These are phyloP conservation scores for Hyaloraphidium curvatum DNA, from an alignment of 192 early-diverging fungal genomes.

Conservation along the genomic window DNA sequence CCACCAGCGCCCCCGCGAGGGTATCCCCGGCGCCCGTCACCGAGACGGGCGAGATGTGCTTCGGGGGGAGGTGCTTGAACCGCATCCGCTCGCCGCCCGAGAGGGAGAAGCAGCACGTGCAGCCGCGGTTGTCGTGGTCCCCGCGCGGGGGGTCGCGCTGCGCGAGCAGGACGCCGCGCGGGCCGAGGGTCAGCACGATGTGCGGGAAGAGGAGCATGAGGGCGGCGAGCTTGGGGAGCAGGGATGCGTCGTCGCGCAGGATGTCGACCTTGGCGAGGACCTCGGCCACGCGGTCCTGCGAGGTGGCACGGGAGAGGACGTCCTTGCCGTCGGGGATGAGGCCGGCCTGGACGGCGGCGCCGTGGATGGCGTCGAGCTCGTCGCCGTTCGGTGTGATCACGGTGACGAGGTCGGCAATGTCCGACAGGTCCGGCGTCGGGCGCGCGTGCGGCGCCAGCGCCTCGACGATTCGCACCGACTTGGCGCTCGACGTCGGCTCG, in stretches of 20 bases:
- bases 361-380: neutral
- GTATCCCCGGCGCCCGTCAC: slow-evolving; percentile 13
- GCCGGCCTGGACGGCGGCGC: too few species aligned
- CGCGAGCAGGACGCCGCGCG: neutral
- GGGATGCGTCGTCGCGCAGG: too few species aligned
- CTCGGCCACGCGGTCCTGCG: neutral
- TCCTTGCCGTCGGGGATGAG: too few species aligned
- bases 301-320: neutral
- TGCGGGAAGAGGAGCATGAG: neutral
- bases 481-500: slow-evolving; percentile 82
- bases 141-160: slow-evolving; percentile 1
- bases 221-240: neutral
- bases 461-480: slow-evolving; percentile 36
- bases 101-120: neutral
- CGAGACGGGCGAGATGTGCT: neutral
- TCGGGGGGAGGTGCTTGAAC: neutral
- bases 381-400: neutral
- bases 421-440: neutral
- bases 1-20: slow-evolving; percentile 5
- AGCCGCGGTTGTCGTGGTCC: slow-evolving; percentile 3
- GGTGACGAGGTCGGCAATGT: neutral
- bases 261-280: too few species aligned
- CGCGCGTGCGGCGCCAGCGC: slow-evolving; percentile 8
- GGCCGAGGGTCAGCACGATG: neutral
- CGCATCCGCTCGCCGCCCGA: neutral